These are phyloP conservation scores for Diaporthe velutina DNA, from an alignment of 2,329 filamentous ascomycete genomes.

Conservation along the genomic window DNA sequence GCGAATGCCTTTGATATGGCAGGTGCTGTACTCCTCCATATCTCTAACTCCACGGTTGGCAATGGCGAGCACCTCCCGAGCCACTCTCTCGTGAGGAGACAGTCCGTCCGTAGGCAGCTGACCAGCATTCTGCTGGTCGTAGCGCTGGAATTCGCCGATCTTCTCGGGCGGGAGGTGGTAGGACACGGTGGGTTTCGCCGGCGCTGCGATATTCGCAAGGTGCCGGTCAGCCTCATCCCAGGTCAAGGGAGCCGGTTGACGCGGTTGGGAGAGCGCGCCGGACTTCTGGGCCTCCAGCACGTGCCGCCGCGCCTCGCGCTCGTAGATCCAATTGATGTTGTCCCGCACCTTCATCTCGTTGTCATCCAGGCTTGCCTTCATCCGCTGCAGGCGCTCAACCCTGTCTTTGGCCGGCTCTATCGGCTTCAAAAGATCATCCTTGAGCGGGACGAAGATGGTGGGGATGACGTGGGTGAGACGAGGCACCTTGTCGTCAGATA, in stretches of 20 bases:
- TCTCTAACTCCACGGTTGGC: conserved; percentile 30
- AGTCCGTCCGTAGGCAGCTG: conserved; percentile 7
- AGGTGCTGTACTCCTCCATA: conserved; percentile 34
- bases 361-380: conserved; percentile 49
- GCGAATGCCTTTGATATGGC: conserved; percentile 34
- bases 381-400: conserved; percentile 46
- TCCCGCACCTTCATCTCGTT: conserved; percentile 47
- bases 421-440: conserved; percentile 47
- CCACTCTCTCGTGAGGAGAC: conserved; percentile 27
- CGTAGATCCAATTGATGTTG: conserved; percentile 50
- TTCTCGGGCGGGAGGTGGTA: conserved; percentile 43
- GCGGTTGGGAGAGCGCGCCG: conserved; percentile 27
- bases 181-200: conserved; percentile 39
- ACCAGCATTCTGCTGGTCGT: neutral
- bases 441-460: conserved; percentile 51
- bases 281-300: conserved; percentile 42
- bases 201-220: conserved; percentile 46
- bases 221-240: conserved; percentile 46
- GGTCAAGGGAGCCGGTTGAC: conserved; percentile 36
- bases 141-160: conserved; percentile 28
- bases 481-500: conserved; percentile 43
- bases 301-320: conserved; percentile 50
- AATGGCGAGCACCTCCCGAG: conserved; percentile 33
- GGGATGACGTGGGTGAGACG: conserved; percentile 46
- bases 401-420: conserved; percentile 44